Evolutionary conservation across 2,329 filamentous ascomycete species (phyloP), one percentile per base, ranked within the genome.

Genomic region (Triangularia verruculosa): DNA sequence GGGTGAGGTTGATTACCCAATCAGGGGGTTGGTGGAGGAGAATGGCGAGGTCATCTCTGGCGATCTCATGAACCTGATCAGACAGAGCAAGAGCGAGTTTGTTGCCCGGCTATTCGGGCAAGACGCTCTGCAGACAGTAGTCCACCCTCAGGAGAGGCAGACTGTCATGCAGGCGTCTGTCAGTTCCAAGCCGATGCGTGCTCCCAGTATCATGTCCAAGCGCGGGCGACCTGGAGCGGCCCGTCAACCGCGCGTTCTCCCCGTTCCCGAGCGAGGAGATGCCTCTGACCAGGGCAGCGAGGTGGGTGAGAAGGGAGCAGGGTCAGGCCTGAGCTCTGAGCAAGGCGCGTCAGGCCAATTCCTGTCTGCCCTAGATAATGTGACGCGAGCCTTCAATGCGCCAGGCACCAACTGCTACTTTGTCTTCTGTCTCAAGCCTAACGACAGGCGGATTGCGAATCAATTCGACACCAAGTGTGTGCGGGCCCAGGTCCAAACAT

Each of bases 401-500:
- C 86, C 89, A 3, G 91, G 93, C 72, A 91, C 93, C 11, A 99
- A 99, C 72, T 86, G 90, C 0, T 99, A 99, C 77, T 98, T 97
- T 71, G 86, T 99, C 53, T 97, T 99, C 77, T 99, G 95, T 73
- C 79, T 99, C 67, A 99, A 99, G 78, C 94, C 95, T 22, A 99
- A 99, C 70, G 95, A 99, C 74, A 86, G 95, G 60, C 88, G 95
- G 57, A 99, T 99, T 69, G 94, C 95, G 66, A 99, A 99, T 70
- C 95, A 99, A 73, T 99, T 98, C 71, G 95, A 99, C 76, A 97
- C 93, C 84, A 98, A 98, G 77, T 99, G 95, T 74, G 95, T 99
- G 22, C 89, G 95, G 3, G 91, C 91, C 11, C 95, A 99, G 74
- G 86, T 99, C 1, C 94, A 98, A 74, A 96, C 93, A 0, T 92